Percentiles rank a stretch among this genome's conserved stretches.
These are phyloP conservation scores for Phytopythium sindhum DNA, from an alignment of 352 stramenopile genomes.

Conservation along the genomic window DNA sequence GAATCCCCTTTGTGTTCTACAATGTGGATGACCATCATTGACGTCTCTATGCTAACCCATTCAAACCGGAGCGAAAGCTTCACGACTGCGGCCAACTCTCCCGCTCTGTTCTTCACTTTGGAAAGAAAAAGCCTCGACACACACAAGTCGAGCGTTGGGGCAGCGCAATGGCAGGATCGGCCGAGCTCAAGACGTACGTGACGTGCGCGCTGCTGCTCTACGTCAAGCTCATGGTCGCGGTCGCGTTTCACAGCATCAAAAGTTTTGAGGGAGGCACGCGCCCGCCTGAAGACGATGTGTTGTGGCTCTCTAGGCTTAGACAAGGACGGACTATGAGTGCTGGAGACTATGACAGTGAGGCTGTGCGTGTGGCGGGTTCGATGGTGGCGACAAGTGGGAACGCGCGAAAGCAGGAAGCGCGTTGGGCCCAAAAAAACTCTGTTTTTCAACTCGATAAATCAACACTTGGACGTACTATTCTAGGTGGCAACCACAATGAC, in stretches of 20 bases:
- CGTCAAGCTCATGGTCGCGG: conserved; percentile 5
- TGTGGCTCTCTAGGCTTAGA: not conserved
- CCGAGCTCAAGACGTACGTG: conserved; percentile 9
- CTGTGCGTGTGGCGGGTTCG: not conserved
- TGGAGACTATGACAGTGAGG: not conserved
- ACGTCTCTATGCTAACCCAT: not conserved
- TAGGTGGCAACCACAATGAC: too few species aligned
- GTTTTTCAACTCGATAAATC: too few species aligned
- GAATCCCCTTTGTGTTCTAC: not conserved
- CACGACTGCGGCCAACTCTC: not conserved
- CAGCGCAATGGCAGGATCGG: conserved; percentile 1
- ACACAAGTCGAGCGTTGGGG: not conserved
- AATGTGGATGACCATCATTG: not conserved
- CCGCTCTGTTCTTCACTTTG: not conserved
- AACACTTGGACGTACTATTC: too few species aligned
- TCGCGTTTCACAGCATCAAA: conserved; percentile 4
- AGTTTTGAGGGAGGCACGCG: conserved; percentile 2
- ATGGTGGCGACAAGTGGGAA: not conserved
- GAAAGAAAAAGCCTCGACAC: not conserved
- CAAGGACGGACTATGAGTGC: not conserved
- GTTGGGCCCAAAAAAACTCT: too few species aligned
- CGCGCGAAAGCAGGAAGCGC: conserved; percentile 28
- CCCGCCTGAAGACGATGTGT: not conserved
- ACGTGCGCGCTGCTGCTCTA: conserved; percentile 7
- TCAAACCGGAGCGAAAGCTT: not conserved